phyloP scores from a whole-genome alignment of 495 filamentous ascomycete species.

The Annulohypoxylon bovei region DNA sequence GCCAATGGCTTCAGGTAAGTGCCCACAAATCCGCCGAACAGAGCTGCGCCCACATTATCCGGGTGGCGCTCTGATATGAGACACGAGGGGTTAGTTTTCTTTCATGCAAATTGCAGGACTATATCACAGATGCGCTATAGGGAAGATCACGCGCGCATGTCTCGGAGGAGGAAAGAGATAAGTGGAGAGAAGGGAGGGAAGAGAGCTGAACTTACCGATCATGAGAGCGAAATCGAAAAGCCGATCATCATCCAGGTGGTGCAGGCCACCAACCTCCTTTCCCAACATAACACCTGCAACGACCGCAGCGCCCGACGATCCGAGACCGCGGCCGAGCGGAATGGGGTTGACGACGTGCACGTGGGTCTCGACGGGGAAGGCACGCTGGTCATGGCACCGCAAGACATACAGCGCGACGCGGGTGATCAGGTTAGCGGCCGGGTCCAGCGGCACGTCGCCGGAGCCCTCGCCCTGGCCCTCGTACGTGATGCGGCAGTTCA shows the following conservation, averaged over 20 bases:
- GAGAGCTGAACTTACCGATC: conserved; percentile 67
- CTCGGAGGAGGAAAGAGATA: not conserved
- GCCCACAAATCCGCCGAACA: conserved; percentile 97
- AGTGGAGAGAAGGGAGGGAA: not conserved
- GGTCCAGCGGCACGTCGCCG: conserved; percentile 77
- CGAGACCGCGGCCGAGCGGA: conserved; percentile 87
- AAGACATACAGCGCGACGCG: conserved; percentile 91
- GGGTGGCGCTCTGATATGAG: conserved; percentile 81
- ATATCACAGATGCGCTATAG: not conserved
- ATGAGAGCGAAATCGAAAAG: conserved; percentile 96
- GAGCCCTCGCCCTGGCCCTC: conserved; percentile 80
- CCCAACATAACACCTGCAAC: conserved; percentile 92
- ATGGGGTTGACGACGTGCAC: conserved; percentile 95
- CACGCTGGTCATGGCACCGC: conserved; percentile 82
- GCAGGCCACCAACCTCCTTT: conserved; percentile 85
- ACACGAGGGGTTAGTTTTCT: conserved; percentile 33
- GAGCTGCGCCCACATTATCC: conserved; percentile 93
- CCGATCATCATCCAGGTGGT: conserved; percentile 78
- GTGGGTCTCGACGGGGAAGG: conserved; percentile 85
- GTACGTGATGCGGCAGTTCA: conserved; percentile 91
- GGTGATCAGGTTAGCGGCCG: conserved; percentile 89
- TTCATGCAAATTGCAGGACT: not conserved
- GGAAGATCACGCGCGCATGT: not conserved
- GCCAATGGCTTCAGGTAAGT: conserved; percentile 92
- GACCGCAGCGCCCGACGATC: conserved; percentile 92